A percentile compares a stretch with the other conserved stretches of the same genome.
Evolutionary conservation across 352 stramenopile species (phyloP).

Genomic region (Phytophthora fragariae): DNA sequence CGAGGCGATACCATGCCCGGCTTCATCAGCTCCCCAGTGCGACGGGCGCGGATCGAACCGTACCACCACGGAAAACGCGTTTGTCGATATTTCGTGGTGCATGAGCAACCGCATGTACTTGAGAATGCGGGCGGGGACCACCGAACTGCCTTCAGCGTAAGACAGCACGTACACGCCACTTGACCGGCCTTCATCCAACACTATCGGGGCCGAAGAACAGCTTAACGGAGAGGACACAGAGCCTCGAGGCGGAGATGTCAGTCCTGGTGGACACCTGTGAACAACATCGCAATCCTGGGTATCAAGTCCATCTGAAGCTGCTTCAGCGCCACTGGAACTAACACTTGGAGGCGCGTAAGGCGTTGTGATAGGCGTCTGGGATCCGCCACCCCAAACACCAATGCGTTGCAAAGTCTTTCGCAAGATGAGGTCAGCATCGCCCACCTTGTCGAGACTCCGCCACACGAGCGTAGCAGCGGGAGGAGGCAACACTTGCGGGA

Average conservation of each 20-base stretch:
- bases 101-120: conserved; percentile 90
- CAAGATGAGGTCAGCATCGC: conserved; percentile 76
- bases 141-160: conserved; percentile 75
- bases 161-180: conserved; percentile 78
- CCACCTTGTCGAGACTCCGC: conserved; percentile 77
- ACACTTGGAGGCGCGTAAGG: conserved; percentile 54
- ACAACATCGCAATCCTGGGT: conserved; percentile 11
- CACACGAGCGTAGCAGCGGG: conserved; percentile 59
- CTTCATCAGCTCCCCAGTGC: conserved; percentile 80
- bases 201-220: conserved; percentile 27
- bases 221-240: conserved; percentile 16
- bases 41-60: conserved; percentile 73
- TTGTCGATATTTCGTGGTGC: conserved; percentile 87
- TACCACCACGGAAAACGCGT: conserved; percentile 85
- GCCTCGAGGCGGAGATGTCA: conserved; percentile 19
- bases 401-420: conserved; percentile 73
- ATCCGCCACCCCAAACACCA: conserved; percentile 83
- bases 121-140: conserved; percentile 80
- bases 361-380: conserved; percentile 84
- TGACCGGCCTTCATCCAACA: conserved; percentile 33
- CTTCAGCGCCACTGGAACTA: conserved; percentile 6
- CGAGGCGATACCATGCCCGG: conserved; percentile 84
- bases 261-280: conserved; percentile 15
- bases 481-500: conserved; percentile 59
- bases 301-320: conserved; percentile 5